phyloP scores from a whole-genome alignment of 768 basidiomycete genomes.

The Suillus clintonianus region DNA sequence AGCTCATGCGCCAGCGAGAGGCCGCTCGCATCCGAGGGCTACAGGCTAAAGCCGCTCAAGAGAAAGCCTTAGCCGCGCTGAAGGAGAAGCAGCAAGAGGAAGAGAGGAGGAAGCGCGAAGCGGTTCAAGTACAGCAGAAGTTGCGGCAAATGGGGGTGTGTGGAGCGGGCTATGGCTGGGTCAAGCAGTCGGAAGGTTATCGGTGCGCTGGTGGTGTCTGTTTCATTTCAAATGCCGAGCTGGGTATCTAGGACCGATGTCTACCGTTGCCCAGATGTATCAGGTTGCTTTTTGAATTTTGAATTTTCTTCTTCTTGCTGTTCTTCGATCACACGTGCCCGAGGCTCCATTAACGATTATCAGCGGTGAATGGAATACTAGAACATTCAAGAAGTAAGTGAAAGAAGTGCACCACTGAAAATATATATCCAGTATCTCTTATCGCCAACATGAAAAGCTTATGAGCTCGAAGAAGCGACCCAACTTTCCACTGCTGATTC shows the following conservation, averaged over 20 bases:
- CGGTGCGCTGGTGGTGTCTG: constrained; percentile 42
- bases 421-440: too few relatives aligned
- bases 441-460: too few relatives aligned
- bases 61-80: constrained; percentile 26
- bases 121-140: constrained; percentile 38
- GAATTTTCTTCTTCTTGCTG: too few relatives aligned
- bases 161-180: constrained; percentile 42
- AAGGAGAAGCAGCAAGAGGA: constrained; percentile 42
- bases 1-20: constrained; percentile 47
- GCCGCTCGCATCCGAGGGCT: constrained; percentile 28
- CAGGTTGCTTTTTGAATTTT: too few relatives aligned
- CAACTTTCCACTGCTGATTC: too few relatives aligned
- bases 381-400: too few relatives aligned
- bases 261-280: too few relatives aligned
- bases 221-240: constrained; percentile 30
- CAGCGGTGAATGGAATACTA: too few relatives aligned
- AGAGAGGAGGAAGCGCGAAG: constrained; percentile 22
- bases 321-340: too few relatives aligned
- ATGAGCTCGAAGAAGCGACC: too few relatives aligned
- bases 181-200: constrained; percentile 39
- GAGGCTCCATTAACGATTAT: too few relatives aligned
- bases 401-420: too few relatives aligned
- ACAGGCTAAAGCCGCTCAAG: constrained; percentile 23
- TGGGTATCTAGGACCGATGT: constrained; percentile 26
- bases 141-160: constrained; percentile 52